Percentiles rank a stretch among this genome's conserved stretches.
phyloP scores from a whole-genome alignment of 1,284 basidiomycete species.

The Boletellus deceptivus region DNA sequence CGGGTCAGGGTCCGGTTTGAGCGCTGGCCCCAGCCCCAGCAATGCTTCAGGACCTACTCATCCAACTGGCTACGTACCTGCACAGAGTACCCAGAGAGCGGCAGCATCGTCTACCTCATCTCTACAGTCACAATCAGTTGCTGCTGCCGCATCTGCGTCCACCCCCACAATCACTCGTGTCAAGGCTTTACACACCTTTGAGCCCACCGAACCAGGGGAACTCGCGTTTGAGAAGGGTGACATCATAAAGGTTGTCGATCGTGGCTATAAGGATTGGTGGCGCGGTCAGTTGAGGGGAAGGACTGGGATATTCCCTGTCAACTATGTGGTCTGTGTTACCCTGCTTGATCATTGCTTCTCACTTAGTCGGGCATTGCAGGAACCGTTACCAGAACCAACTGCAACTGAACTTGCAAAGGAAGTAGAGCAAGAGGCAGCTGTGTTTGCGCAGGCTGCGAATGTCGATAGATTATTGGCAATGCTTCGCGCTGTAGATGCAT shows the following conservation, averaged over 20 bases:
- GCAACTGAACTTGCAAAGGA: conserved; percentile 78
- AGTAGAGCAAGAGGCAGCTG: conserved; percentile 84
- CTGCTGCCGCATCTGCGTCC: conserved; percentile 19
- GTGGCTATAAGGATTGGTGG: conserved; percentile 99
- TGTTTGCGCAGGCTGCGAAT: conserved; percentile 82
- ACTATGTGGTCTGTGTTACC: conserved; percentile 77
- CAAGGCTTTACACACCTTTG: conserved; percentile 88
- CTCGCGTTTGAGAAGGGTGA: conserved; percentile 93
- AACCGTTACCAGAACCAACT: conserved; percentile 86
- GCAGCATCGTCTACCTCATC: conserved; percentile 28
- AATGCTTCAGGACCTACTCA: conserved; percentile 32
- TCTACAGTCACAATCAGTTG: conserved; percentile 16
- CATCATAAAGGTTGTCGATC: conserved; percentile 93
- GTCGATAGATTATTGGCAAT: conserved; percentile 87
- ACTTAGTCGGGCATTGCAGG: conserved; percentile 43
- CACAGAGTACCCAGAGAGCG: conserved; percentile 31
- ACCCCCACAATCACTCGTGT: conserved; percentile 73
- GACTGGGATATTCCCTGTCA: conserved; percentile 97
- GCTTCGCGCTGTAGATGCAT: conserved; percentile 75
- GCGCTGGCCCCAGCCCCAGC: conserved; percentile 11
- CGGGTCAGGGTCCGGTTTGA: conserved; percentile 30
- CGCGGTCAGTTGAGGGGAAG: conserved; percentile 89
- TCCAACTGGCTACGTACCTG: conserved; percentile 47
- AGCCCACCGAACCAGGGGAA: conserved; percentile 88
- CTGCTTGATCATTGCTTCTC: background rate